Evolutionary conservation across 2,329 filamentous ascomycete species (phyloP).

Genomic region (Stenocarpella maydis): DNA sequence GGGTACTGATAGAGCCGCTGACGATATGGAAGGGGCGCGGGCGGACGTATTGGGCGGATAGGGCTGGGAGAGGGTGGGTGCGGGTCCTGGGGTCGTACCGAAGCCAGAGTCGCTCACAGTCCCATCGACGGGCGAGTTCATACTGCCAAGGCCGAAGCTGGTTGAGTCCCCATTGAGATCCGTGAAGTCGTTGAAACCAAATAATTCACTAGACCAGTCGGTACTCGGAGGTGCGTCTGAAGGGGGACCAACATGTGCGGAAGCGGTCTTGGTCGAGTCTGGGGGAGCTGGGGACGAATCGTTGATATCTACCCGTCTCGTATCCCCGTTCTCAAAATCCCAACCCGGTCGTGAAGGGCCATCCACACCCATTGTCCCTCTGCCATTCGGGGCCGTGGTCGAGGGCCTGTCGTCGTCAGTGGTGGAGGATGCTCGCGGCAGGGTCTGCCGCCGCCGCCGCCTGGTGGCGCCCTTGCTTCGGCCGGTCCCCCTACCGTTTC

Average conservation of each 20-base stretch:
- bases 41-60: neutral
- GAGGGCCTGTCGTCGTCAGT: neutral
- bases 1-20: neutral
- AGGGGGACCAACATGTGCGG: neutral
- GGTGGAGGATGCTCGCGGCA: neutral
- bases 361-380: neutral
- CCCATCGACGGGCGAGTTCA: neutral
- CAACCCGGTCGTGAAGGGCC: neutral
- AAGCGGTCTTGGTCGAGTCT: neutral
- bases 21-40: neutral
- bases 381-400: neutral
- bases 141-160: neutral
- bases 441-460: conserved; percentile 10
- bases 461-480: neutral
- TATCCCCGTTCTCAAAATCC: neutral
- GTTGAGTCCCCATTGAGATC: neutral
- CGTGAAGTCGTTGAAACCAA: neutral
- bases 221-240: conserved; percentile 1
- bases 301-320: neutral
- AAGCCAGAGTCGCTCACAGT: neutral
- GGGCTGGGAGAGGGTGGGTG: neutral
- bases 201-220: neutral
- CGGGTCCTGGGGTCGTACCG: neutral
- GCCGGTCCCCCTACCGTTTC: neutral
- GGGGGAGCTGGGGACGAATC: neutral